phyloP scores from a whole-genome alignment of 805 yeast species.

The Monosporozyma aerobia region DNA sequence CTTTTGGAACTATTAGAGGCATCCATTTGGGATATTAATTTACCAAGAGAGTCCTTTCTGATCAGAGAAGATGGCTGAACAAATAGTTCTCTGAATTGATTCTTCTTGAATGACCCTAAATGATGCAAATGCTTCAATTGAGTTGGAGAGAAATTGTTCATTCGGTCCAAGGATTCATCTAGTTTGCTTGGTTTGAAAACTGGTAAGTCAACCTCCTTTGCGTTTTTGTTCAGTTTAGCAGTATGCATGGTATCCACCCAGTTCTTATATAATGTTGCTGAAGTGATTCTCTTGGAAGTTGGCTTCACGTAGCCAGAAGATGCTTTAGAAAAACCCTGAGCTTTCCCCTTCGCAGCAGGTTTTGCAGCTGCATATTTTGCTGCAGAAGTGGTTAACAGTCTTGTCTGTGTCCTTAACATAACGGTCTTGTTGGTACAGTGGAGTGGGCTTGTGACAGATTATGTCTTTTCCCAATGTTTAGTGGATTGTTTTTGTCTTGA shows the following conservation, averaged over 20 bases:
- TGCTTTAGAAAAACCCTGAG: slow-evolving; percentile 25
- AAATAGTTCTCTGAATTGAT: slow-evolving; percentile 62
- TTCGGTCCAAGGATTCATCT: slow-evolving; percentile 18
- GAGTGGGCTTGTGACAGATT: background rate
- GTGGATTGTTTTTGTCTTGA: background rate
- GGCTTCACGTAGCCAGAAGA: slow-evolving; percentile 11
- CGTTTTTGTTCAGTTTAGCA: slow-evolving; percentile 23
- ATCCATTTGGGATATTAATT: slow-evolving; percentile 34
- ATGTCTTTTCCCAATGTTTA: background rate
- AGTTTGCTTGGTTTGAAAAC: slow-evolving; percentile 12
- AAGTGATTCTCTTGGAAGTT: slow-evolving; percentile 19
- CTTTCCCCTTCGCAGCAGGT: slow-evolving; percentile 12
- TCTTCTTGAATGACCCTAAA: slow-evolving; percentile 57
- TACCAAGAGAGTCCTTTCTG: slow-evolving; percentile 38
- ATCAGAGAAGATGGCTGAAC: slow-evolving; percentile 50
- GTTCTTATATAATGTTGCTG: slow-evolving; percentile 27
- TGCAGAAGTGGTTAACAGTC: slow-evolving; percentile 11
- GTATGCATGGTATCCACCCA: slow-evolving; percentile 29
- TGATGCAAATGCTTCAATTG: slow-evolving; percentile 38
- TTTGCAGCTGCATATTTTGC: slow-evolving; percentile 11
- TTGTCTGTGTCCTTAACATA: slow-evolving; percentile 16
- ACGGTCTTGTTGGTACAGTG: background rate
- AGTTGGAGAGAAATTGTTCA: slow-evolving; percentile 35
- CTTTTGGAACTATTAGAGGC: slow-evolving; percentile 37
- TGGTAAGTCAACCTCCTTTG: slow-evolving; percentile 18